These are phyloP conservation scores for Pontederia crassipes DNA, from an alignment of 176 grass and related monocot genomes.

Conservation along the genomic window DNA sequence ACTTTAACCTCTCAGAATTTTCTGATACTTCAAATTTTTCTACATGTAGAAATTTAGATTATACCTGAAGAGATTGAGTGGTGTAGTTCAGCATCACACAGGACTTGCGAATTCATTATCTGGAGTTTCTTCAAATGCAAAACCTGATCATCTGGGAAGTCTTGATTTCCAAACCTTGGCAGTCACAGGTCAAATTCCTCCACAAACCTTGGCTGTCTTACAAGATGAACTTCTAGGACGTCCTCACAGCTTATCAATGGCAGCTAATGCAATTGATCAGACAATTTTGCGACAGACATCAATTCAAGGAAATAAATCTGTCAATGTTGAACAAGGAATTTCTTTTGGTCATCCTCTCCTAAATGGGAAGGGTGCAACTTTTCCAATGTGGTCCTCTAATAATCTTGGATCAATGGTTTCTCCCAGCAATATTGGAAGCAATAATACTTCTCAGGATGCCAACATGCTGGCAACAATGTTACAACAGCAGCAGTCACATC, in stretches of 20 bases:
- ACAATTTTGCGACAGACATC: slow-evolving; percentile 43
- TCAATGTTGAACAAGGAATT: slow-evolving; percentile 70
- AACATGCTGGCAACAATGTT: slow-evolving; percentile 36
- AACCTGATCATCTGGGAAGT: slow-evolving; percentile 51
- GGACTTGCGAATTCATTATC: slow-evolving; percentile 66
- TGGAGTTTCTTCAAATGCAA: slow-evolving; percentile 54
- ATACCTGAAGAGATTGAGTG: slow-evolving; percentile 75
- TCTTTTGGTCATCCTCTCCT: slow-evolving; percentile 84
- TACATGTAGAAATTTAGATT: slow-evolving; percentile 90
- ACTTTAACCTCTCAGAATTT: too few species aligned
- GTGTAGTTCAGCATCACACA: slow-evolving; percentile 70
- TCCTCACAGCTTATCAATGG: slow-evolving; percentile 36
- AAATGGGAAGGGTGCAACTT: slow-evolving; percentile 44
- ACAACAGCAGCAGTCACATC: slow-evolving; percentile 51
- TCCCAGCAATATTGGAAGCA: slow-evolving; percentile 19
- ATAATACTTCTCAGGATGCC: slow-evolving; percentile 40
- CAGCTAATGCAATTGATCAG: slow-evolving; percentile 36
- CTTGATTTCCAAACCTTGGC: slow-evolving; percentile 77
- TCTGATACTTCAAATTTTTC: slow-evolving; percentile 1
- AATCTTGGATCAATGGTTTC: slow-evolving; percentile 43
- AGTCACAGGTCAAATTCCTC: slow-evolving; percentile 82
- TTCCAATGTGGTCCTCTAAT: slow-evolving; percentile 53
- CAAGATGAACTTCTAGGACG: slow-evolving; percentile 90
- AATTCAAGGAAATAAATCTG: slow-evolving; percentile 37
- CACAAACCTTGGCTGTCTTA: slow-evolving; percentile 69